phyloP scores from a whole-genome alignment of 164 flowering plant genomes.

The Stephania cephalantha region DNA sequence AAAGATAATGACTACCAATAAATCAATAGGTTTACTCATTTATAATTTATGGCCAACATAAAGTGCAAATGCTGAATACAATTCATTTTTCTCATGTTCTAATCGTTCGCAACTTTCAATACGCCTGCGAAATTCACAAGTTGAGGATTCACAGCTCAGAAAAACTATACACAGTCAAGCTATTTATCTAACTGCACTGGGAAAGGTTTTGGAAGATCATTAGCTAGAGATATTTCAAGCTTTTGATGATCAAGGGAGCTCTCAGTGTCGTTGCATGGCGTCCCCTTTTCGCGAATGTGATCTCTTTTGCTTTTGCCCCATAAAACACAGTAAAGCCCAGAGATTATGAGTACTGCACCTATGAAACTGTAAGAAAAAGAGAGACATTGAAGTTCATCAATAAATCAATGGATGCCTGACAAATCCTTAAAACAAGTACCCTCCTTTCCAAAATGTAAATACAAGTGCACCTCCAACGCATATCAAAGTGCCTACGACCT shows the following conservation, averaged over 20 bases:
- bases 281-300: slow-evolving; percentile 2
- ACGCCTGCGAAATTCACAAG: too few relatives aligned
- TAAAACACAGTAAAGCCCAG: slow-evolving; percentile 36
- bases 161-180: too few relatives aligned
- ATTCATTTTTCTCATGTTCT: too few relatives aligned
- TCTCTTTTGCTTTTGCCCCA: slow-evolving; percentile 34
- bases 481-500: slow-evolving; percentile 33
- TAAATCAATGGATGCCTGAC: slow-evolving; percentile 20
- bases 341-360: slow-evolving; percentile 31
- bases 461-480: slow-evolving; percentile 38
- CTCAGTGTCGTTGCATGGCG: background rate
- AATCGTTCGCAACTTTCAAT: too few relatives aligned
- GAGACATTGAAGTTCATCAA: background rate
- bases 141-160: too few relatives aligned
- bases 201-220: background rate
- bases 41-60: too few relatives aligned
- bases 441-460: slow-evolving; percentile 43
- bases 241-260: slow-evolving; percentile 3
- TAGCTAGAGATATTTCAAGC: background rate
- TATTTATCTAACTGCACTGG: too few relatives aligned
- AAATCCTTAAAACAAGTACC: slow-evolving; percentile 23
- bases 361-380: slow-evolving; percentile 25
- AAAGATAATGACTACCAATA: too few relatives aligned
- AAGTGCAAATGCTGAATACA: too few relatives aligned
- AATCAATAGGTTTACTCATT: too few relatives aligned